Evolutionary conservation across 805 yeast species (phyloP), one percentile per base, ranked within the genome.

Genomic region (Kuraishia cidri): DNA sequence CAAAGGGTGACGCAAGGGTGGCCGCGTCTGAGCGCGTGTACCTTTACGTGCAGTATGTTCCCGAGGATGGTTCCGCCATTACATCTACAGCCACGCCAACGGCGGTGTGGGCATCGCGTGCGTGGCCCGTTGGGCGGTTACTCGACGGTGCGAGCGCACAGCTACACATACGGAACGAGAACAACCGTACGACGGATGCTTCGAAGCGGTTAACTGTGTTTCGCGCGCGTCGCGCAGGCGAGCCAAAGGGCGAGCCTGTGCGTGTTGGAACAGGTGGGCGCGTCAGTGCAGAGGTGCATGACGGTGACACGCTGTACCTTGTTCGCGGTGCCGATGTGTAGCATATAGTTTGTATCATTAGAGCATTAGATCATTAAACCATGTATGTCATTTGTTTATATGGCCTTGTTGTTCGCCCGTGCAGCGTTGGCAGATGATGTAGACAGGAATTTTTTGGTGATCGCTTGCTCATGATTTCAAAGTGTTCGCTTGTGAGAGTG

Each of bases 111-210:
- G 64, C 75, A 10, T 71, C 72, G 12, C 69, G 64, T 36, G 53
- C 62, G 19, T 75, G 81, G 80, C 71, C 76, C 0, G 65, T 74
- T 21, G 84, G 84, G 1, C 52, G 75, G 34, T 65, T 73, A 12
- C 47, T 77, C 22, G 84, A 76, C 47, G 60, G 63, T 16, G 60
- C 69, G 5, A 66, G 79, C 6, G 67, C 63, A 19, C 45, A 55
- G 24, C 48, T 73, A 36, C 62, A 57, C 34, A 64, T 77, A 10
- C 52, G 52, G 32, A 76, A 76, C 47, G 48, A 49, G 22, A 76
- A 76, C 42, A 73, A 72, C 45, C 44, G 48, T 21, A 67, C 66
- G 3, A 56, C 46, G 24, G 67, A 65, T 17, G 44, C 52, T 4
- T 48, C 54, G 12, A 62, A 66, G 34, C 52, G 67, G 36, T 54